Evolutionary conservation across 345 rosid genomes (phyloP), one percentile per base, ranked within the genome.

Genomic region (Lumnitzera littorea): DNA sequence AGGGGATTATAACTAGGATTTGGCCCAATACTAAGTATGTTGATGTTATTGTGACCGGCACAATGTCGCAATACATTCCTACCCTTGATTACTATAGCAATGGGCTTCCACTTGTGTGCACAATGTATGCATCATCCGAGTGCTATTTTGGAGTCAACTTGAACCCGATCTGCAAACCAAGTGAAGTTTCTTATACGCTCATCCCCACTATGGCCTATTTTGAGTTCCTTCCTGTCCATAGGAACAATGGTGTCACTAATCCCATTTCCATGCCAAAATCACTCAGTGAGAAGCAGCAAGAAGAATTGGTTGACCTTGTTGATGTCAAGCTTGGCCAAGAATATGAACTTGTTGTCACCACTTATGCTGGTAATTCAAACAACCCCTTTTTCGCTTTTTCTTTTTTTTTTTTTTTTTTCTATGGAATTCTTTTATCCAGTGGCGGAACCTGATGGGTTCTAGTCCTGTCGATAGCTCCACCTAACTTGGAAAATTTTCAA

Each of bases 121-220:
- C 98, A 51, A 89, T 89, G 97, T 92, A 92, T 70, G 98, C 97
- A 29, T 92, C 98, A 15, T 89, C 97, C 5, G 98, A 91, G 76
- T 91, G 98, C 78, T 91, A 91, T 58, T 91, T 91, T 59, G 98
- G 98, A 16, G 83, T 91, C 65, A 91, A 91, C 73, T 86, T 91
- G 13, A 77, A 80, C 46, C 96, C 98, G 20, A 76, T 91, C 7
- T 75, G 95, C 76, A 82, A 84, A 64, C 98, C 98, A 46, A 86
- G 88, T 51, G 91, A 91, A 41, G 98, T 91, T 46, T 80, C 96
- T 46, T 91, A 91, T 61, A 91, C 98, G 56, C 83, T 91, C 53
- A 79, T 91, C 53, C 98, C 98, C 27, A 77, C 79, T 66, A 91
- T 91, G 98, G 98, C 91, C 70, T 91, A 91, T 62, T 91, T 88